Evolutionary conservation across 75 land plant species (phyloP).

Genomic region (Pinus taeda): DNA sequence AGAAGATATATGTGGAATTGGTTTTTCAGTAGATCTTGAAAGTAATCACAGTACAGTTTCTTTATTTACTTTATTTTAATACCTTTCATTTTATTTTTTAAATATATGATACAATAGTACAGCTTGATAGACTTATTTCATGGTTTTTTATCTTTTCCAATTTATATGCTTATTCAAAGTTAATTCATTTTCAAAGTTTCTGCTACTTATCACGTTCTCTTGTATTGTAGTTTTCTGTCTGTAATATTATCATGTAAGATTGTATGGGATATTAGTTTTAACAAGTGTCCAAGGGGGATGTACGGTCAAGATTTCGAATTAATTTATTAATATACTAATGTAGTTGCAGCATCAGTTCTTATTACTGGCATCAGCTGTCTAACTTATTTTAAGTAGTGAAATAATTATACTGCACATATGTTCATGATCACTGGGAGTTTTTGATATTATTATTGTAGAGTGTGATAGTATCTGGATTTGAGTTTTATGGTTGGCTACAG

Average conservation of each 20-base stretch:
- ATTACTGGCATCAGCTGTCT: background rate
- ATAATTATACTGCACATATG: background rate
- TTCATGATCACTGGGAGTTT: background rate
- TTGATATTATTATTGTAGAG: background rate
- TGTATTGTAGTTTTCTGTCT: no score
- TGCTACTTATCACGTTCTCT: no score
- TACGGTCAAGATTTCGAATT: background rate
- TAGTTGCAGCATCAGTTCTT: background rate
- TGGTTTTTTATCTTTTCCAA: no score
- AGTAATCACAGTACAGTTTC: background rate
- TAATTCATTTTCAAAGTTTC: no score
- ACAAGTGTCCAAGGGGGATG: background rate
- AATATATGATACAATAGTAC: background rate
- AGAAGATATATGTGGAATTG: background rate
- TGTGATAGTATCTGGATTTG: background rate
- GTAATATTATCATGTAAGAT: no score
- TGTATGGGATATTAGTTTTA: no score
- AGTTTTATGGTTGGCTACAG: constrained; percentile 19
- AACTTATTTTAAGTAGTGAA: background rate
- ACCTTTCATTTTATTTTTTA: background rate
- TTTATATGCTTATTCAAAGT: no score
- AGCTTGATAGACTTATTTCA: background rate
- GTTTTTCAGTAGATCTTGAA: background rate
- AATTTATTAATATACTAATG: background rate
- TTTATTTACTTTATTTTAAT: background rate